Base-by-base conservation (phyloP, 1,139 yeast genomes). In the Arxiozyma heterogenica region DNA sequence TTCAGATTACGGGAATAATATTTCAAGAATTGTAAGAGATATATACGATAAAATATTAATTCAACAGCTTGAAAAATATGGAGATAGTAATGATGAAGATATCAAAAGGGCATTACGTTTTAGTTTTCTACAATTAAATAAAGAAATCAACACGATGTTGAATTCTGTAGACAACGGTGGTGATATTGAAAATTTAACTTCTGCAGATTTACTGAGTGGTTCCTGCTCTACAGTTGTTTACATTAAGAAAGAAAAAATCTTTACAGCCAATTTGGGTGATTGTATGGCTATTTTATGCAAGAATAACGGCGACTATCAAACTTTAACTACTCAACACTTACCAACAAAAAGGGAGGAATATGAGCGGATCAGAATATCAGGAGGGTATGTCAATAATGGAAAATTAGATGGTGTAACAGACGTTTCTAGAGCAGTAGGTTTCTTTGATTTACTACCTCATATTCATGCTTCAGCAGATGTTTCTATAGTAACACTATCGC, bases 391-490 rank as follows among this genome's bases (percentile, higher is more conserved):
- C 20, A 86, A 89, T 17, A 86, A 86, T 63, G 96, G 95, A 55
- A 83, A 84, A 55, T 77, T 93, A 50, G 96, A 91, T 68, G 95
- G 94, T 48, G 84, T 81, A 44, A 77, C 89, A 27, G 84, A 83
- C 51, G 86, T 90, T 44, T 87, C 97, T 1, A 79, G 98, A 61
- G 96, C 96, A 38, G 90, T 89, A 54, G 98, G 99, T 0, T 91
- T 87, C 67, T 84, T 86, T 68, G 86, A 88, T 60, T 76, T 85
- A 62, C 76, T 90, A 53, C 97, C 98, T 0, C 96, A 89, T 67
- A 82, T 94, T 39, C 89, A 87, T 65, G 87, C 96, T 0, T 91
- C 90, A 0, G 98, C 98, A 0, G 84, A 84, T 63, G 81, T 90
- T 44, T 75, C 81, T 11, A 82, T 81, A 54, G 73, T 82, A 34